These are phyloP conservation scores for Naganishia randhawae DNA, from an alignment of 768 basidiomycete genomes.

Conservation along the genomic window DNA sequence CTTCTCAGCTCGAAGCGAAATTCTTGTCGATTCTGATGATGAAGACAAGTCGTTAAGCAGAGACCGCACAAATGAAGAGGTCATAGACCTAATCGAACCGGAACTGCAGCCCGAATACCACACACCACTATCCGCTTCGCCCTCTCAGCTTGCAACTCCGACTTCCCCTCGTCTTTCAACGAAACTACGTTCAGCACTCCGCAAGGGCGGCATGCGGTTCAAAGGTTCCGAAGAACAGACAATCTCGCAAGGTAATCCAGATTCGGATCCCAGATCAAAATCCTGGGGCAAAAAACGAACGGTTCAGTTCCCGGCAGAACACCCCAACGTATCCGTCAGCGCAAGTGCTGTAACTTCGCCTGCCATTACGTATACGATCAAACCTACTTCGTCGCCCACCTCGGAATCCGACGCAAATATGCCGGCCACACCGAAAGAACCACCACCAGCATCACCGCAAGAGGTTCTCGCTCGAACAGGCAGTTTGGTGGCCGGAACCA, in stretches of 20 bases:
- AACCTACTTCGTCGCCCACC: neutral
- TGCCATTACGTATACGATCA: neutral
- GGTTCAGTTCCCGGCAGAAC: constrained; percentile 2
- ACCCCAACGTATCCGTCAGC: neutral
- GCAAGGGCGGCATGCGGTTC: neutral
- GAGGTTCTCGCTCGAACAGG: constrained; percentile 66
- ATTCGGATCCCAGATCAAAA: neutral
- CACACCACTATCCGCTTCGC: neutral
- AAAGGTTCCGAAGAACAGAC: neutral
- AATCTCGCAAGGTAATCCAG: neutral
- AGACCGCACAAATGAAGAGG: neutral
- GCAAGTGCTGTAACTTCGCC: neutral
- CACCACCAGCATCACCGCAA: constrained; percentile 57
- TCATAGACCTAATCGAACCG: neutral
- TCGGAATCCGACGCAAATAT: neutral
- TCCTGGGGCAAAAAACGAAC: constrained; percentile 4
- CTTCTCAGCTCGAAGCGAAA: neutral
- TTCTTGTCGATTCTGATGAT: neutral
- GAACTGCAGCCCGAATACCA: neutral
- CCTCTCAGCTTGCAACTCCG: neutral
- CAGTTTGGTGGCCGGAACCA: constrained; percentile 60
- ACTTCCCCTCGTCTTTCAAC: neutral
- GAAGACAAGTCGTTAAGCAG: too few species aligned
- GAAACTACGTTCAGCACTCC: neutral
- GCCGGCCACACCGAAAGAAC: constrained; percentile 8